Percentiles rank a stretch among this genome's conserved stretches.
phyloP scores from a whole-genome alignment of 78 protist species.

The Acrasis kona region DNA sequence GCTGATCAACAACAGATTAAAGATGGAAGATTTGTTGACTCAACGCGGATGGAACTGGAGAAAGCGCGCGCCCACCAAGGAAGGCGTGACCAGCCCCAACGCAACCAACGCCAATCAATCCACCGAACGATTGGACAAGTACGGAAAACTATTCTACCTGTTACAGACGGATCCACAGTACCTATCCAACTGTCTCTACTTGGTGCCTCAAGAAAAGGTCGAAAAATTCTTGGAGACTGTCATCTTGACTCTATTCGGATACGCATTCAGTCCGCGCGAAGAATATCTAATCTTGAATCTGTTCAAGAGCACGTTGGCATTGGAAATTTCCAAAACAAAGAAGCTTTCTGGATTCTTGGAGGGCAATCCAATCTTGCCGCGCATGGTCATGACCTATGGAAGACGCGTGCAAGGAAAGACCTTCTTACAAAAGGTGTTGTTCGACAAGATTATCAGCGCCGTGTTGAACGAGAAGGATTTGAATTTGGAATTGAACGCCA shows the following conservation, averaged over 20 bases:
- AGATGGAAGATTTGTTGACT: conserved; percentile 20
- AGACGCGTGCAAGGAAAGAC: conserved; percentile 31
- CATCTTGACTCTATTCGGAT: conserved; percentile 65
- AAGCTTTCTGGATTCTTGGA: conserved; percentile 50
- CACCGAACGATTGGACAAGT: conserved; percentile 32
- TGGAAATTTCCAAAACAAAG: conserved; percentile 43
- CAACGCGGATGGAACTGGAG: conserved; percentile 2
- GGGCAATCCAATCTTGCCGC: conserved; percentile 58
- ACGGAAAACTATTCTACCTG: conserved; percentile 57
- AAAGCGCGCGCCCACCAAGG: conserved; percentile 34
- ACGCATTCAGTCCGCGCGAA: conserved; percentile 76
- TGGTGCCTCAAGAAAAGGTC: conserved; percentile 49
- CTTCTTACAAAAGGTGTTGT: conserved; percentile 47
- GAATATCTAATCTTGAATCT: conserved; percentile 60
- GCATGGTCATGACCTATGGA: conserved; percentile 65
- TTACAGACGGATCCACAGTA: conserved; percentile 72
- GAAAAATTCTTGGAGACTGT: conserved; percentile 62
- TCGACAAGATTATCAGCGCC: conserved; percentile 45
- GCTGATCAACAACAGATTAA: conserved; percentile 61
- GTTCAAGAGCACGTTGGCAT: conserved; percentile 50
- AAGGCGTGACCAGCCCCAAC: conserved; percentile 45
- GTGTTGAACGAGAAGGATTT: conserved; percentile 52
- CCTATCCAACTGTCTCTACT: conserved; percentile 49
- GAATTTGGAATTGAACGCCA: conserved; percentile 2
- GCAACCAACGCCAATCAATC: conserved; percentile 51